Percentiles rank a stretch among this genome's conserved stretches.
These are phyloP conservation scores for Boletus huronensis DNA, from an alignment of 768 basidiomycete genomes.

Conservation along the genomic window DNA sequence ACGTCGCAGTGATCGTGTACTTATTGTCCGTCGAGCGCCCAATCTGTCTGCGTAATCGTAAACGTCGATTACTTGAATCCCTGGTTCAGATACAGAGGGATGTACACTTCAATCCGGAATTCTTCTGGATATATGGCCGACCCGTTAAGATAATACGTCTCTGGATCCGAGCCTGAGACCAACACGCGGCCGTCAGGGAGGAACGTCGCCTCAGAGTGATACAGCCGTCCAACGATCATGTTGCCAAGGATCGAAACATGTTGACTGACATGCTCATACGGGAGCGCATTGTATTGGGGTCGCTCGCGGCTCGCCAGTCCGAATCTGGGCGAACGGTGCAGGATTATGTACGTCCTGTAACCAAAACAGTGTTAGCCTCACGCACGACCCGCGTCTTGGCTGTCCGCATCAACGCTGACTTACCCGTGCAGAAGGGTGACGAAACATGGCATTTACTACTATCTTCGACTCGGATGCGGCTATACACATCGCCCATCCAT, in stretches of 20 bases:
- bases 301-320: constrained; percentile 59
- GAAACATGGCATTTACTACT: constrained; percentile 77
- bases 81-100: constrained; percentile 78
- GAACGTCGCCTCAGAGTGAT: constrained; percentile 74
- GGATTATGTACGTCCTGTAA: constrained; percentile 71
- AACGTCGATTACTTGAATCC: constrained; percentile 62
- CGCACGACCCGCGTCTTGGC: no score
- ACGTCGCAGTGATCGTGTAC: constrained; percentile 47
- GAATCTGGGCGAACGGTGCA: constrained; percentile 78
- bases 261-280: constrained; percentile 63
- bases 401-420: not conserved
- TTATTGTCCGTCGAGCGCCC: constrained; percentile 54
- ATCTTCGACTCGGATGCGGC: constrained; percentile 70
- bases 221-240: constrained; percentile 72
- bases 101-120: constrained; percentile 75
- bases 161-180: constrained; percentile 73
- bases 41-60: constrained; percentile 57
- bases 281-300: constrained; percentile 63
- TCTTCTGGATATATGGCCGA: constrained; percentile 61
- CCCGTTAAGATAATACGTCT: constrained; percentile 42
- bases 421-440: constrained; percentile 53
- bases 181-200: constrained; percentile 73
- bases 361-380: not conserved
- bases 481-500: constrained; percentile 19
- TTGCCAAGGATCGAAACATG: constrained; percentile 64